Percentiles rank a stretch among this genome's conserved stretches.
phyloP scores from a whole-genome alignment of 495 filamentous ascomycete genomes.

The Talaromyces proteolyticus region DNA sequence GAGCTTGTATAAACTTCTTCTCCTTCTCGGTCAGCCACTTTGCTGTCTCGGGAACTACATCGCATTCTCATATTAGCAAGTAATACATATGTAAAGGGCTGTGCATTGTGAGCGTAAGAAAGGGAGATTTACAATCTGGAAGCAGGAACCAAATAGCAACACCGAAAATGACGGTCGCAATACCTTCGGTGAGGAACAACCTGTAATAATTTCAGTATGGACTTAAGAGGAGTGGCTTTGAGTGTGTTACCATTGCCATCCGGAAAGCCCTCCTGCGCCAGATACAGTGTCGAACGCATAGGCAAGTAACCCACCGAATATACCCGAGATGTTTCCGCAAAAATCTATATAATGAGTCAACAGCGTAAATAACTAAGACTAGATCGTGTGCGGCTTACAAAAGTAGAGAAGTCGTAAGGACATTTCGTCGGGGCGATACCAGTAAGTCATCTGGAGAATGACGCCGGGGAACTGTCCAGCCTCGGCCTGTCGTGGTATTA shows the following conservation, averaged over 20 bases:
- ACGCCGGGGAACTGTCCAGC: conserved; percentile 37
- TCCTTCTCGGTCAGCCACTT: conserved; percentile 33
- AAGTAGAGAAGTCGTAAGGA: conserved; percentile 29
- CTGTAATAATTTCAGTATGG: conserved; percentile 5
- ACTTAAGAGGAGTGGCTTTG: neutral
- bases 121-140: conserved; percentile 27
- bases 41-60: conserved; percentile 31
- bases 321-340: neutral
- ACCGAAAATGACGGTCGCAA: conserved; percentile 27
- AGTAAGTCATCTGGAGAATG: conserved; percentile 33
- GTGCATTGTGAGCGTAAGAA: too few relatives aligned
- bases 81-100: neutral
- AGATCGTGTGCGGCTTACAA: conserved; percentile 6
- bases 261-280: conserved; percentile 25
- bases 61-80: neutral
- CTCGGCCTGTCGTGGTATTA: conserved; percentile 10
- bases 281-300: conserved; percentile 28
- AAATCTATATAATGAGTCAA: neutral
- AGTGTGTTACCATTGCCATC: conserved; percentile 31
- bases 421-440: conserved; percentile 39
- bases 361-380: neutral
- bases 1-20: conserved; percentile 35
- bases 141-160: conserved; percentile 27
- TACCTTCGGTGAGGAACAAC: conserved; percentile 32
- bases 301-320: conserved; percentile 35